Base-by-base conservation (phyloP, 2,329 filamentous ascomycete species). In the Cyclaneusma minus region DNA sequence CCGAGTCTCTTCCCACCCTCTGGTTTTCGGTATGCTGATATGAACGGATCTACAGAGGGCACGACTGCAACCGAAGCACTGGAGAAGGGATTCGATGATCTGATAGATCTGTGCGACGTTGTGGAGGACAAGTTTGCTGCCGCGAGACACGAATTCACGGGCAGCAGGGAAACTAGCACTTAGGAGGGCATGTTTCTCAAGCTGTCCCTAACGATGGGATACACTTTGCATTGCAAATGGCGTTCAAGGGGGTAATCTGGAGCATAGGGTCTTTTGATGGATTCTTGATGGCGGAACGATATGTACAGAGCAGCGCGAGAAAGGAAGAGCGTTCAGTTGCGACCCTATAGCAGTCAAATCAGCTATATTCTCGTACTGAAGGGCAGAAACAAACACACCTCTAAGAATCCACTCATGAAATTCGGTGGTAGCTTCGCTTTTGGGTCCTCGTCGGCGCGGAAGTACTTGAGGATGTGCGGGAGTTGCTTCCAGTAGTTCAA, bases 401-500 rank as follows among this genome's bases (percentile, higher is more conserved):
- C 83, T 45, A 98, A 62, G 62, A 98, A 98, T 25, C 83, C 83
- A 42, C 74, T 68, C 60, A 98, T 91, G 60, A 98, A 98, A 61
- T 70, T 89, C 44, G 71, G 71, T 20, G 87, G 87, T 55, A 94
- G 58, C 50, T 70, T 72, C 42, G 69, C 63, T 40, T 62, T 82
- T 52, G 63, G 78, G 52, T 71, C 82, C 62, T 72, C 82, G 54
- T 95, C 85, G 43, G 74, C 67, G 50, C 85, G 74, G 67, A 95
- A 98, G 58, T 93, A 98, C 45, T 89, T 84, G 68, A 98, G 83
- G 42, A 98, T 68, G 53, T 98, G 89, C 37, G 80, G 80, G 35
- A 85, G 66, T 58, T 98, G 89, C 59, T 94, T 93, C 89, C 89
- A 98, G 66, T 80, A 98, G 62, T 98, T 98, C 64, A 98, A 72